phyloP scores from a whole-genome alignment of 805 yeast genomes.

The Hanseniaspora jakobsenii region DNA sequence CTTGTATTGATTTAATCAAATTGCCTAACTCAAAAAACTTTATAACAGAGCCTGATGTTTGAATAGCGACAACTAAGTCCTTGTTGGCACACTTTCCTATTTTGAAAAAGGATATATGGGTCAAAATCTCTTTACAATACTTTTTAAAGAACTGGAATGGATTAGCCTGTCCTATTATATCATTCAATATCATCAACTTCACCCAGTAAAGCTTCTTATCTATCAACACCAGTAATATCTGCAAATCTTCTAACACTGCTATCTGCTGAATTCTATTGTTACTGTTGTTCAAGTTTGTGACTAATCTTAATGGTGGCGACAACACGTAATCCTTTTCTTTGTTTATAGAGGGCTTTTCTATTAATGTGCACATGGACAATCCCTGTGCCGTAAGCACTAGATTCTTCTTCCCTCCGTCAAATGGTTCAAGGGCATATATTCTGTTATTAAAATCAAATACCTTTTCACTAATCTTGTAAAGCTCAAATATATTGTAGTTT shows the following conservation, averaged over 20 bases:
- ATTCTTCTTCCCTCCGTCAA: conserved; percentile 85
- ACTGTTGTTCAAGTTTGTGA: conserved; percentile 29
- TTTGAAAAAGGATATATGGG: conserved; percentile 82
- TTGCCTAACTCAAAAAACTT: conserved; percentile 82
- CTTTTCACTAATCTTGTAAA: conserved; percentile 60
- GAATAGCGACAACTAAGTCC: conserved; percentile 78
- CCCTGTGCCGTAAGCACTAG: conserved; percentile 89
- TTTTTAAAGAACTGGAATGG: conserved; percentile 38
- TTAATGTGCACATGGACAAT: conserved; percentile 61
- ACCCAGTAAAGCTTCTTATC: conserved; percentile 74
- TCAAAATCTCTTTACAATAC: conserved; percentile 63
- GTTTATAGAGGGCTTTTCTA: conserved; percentile 34
- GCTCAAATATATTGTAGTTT: conserved; percentile 66
- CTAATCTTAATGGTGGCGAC: conserved; percentile 62
- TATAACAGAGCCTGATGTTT: conserved; percentile 66
- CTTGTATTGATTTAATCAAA: conserved; percentile 32
- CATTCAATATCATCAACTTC: conserved; percentile 53
- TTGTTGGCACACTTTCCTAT: conserved; percentile 88
- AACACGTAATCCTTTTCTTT: conserved; percentile 44
- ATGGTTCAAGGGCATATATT: conserved; percentile 84
- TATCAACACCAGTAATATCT: conserved; percentile 63
- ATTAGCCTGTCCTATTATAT: conserved; percentile 23
- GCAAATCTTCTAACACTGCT: conserved; percentile 85
- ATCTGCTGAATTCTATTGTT: conserved; percentile 73
- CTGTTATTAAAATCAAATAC: conserved; percentile 63